Evolutionary conservation across 106 monocot genomes (phyloP).

Genomic region (Platanthera guangdongensis): DNA sequence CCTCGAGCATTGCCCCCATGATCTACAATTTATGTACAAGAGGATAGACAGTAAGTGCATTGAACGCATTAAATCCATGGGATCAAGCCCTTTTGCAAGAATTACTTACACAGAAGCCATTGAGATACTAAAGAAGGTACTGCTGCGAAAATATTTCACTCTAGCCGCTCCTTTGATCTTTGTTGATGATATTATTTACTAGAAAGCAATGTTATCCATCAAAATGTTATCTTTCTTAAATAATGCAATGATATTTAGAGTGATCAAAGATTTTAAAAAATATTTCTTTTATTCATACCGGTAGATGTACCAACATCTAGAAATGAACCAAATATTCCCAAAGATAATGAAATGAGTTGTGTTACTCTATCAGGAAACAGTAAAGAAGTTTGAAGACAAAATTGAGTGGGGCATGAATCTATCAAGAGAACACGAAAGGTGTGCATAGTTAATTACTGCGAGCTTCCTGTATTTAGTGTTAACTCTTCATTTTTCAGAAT

Average conservation of each 20-base stretch:
- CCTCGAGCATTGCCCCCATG: constrained; percentile 38
- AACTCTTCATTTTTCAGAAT: too few species aligned
- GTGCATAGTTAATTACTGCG: not conserved
- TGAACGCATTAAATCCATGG: constrained; percentile 31
- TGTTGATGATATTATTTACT: too few species aligned
- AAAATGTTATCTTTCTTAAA: too few species aligned
- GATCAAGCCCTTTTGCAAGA: constrained; percentile 32
- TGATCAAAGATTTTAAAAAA: too few species aligned
- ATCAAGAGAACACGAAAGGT: constrained; percentile 63
- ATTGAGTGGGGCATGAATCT: constrained; percentile 52
- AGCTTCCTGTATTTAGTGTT: too few species aligned
- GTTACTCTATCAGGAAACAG: constrained; percentile 12
- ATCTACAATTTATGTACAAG: constrained; percentile 45
- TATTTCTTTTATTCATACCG: too few species aligned
- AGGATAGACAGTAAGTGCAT: constrained; percentile 29
- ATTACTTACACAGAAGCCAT: constrained; percentile 70
- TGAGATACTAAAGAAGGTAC: constrained; percentile 57
- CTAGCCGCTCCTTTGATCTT: not conserved
- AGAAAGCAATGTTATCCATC: too few species aligned
- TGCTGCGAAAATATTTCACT: not conserved
- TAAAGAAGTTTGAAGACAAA: constrained; percentile 28
- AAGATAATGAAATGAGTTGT: not conserved
- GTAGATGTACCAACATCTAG: too few species aligned
- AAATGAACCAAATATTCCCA: too few species aligned
- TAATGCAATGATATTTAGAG: too few species aligned